These are phyloP conservation scores for Helminthosporium solani DNA, from an alignment of 2,329 filamentous ascomycete genomes.

Conservation along the genomic window DNA sequence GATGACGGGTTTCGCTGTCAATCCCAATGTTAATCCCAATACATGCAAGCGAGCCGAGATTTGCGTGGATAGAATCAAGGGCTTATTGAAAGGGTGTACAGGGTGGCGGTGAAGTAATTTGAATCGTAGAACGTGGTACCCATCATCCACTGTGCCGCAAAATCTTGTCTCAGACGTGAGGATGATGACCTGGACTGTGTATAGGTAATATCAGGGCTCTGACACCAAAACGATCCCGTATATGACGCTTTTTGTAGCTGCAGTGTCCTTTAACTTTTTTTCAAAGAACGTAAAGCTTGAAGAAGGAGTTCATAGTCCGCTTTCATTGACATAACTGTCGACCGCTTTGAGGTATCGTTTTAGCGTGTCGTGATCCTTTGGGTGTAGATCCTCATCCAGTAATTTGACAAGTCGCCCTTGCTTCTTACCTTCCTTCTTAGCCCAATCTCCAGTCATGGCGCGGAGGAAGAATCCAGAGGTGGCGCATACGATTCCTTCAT, in stretches of 20 bases:
- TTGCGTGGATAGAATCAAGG: too few species aligned
- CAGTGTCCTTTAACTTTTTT: constrained; percentile 15
- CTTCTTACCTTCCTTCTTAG: constrained; percentile 4
- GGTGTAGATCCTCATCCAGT: constrained; percentile 7
- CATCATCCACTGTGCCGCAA: too few species aligned
- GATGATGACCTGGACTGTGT: too few species aligned
- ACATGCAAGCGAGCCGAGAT: too few species aligned
- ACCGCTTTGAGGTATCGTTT: not conserved
- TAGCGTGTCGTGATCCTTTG: not conserved
- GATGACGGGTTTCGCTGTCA: too few species aligned
- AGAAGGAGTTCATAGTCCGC: not conserved
- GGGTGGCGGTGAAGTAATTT: too few species aligned
- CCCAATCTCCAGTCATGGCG: constrained; percentile 6
- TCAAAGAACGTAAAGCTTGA: constrained; percentile 13
- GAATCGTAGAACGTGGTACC: too few species aligned
- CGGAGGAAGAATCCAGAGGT: constrained; percentile 11
- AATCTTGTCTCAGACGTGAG: too few species aligned
- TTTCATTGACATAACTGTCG: not conserved
- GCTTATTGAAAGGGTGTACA: too few species aligned
- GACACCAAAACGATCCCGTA: too few species aligned
- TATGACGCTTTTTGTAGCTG: not conserved
- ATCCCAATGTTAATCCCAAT: too few species aligned
- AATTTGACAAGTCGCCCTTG: constrained; percentile 6
- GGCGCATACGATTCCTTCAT: not conserved
- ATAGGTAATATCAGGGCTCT: too few species aligned